A percentile compares a stretch with the other conserved stretches of the same genome.
These are phyloP conservation scores for Apiotrichum porosum DNA, from an alignment of 1,284 basidiomycete species.

Conservation along the genomic window DNA sequence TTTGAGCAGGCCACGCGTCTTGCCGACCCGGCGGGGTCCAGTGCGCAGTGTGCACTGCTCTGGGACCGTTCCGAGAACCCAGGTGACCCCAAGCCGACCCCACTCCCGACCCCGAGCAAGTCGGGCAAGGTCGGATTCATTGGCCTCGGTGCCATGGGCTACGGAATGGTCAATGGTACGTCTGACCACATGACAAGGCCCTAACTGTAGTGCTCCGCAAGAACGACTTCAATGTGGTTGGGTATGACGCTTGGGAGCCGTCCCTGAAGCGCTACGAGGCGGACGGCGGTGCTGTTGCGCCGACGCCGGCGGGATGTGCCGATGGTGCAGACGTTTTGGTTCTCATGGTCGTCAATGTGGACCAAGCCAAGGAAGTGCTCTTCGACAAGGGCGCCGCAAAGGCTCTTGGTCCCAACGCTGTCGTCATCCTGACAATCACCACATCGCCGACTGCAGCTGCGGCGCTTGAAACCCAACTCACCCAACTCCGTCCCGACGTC, in stretches of 20 bases:
- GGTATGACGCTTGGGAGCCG: conserved; percentile 16
- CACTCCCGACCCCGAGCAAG: background rate
- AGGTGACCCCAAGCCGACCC: too few relatives aligned
- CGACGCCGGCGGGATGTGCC: conserved; percentile 3
- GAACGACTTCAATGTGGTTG: conserved; percentile 8
- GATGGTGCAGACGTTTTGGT: conserved; percentile 14
- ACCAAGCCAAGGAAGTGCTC: conserved; percentile 14
- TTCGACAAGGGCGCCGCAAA: conserved; percentile 5
- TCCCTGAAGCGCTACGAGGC: conserved; percentile 10
- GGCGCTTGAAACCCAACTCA: conserved; percentile 9
- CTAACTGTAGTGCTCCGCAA: conserved; percentile 3
- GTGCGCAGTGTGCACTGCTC: background rate
- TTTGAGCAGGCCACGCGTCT: background rate
- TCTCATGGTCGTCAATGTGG: conserved; percentile 18
- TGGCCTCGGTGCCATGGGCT: conserved; percentile 13
- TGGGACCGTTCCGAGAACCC: too few relatives aligned
- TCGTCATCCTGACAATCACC: conserved; percentile 31
- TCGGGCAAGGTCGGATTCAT: conserved; percentile 6
- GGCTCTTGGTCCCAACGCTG: conserved; percentile 13
- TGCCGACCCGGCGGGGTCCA: background rate
- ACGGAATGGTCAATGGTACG: conserved; percentile 13
- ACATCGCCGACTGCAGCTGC: conserved; percentile 22
- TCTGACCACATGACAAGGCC: background rate
- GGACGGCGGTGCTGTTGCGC: conserved; percentile 9
- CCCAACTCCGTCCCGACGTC: conserved; percentile 17